Conservation (phyloP, 1,284 basidiomycete genomes). For the Sanghuangporus weigelae region DNA sequence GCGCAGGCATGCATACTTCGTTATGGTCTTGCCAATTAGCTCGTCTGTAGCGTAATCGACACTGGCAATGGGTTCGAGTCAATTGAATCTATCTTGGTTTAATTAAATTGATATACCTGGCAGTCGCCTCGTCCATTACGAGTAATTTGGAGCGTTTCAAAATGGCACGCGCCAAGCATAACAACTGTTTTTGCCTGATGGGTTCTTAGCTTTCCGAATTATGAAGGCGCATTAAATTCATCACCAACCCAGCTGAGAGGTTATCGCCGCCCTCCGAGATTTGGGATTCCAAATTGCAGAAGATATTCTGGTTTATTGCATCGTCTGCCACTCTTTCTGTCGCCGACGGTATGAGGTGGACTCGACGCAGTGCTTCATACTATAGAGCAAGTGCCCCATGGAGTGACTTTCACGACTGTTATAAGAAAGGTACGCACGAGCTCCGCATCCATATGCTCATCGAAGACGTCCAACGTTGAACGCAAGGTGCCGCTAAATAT, state of each 20-base stretch:
- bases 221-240: neutral
- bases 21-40: conserved; percentile 67
- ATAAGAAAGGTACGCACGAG: conserved; percentile 48
- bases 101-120: conserved; percentile 19
- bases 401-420: neutral
- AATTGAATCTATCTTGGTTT: neutral
- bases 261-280: conserved; percentile 93
- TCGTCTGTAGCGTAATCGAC: conserved; percentile 78
- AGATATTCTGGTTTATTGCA: conserved; percentile 76
- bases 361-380: conserved; percentile 85
- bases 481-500: conserved; percentile 86
- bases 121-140: conserved; percentile 64
- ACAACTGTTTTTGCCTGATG: conserved; percentile 51
- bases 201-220: neutral
- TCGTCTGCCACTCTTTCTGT: conserved; percentile 47
- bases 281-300: conserved; percentile 78
- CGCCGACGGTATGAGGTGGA: conserved; percentile 74
- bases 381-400: conserved; percentile 24
- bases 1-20: conserved; percentile 41
- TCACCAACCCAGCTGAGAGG: conserved; percentile 76
- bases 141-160: conserved; percentile 51
- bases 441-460: conserved; percentile 82
- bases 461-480: conserved; percentile 84
- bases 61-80: conserved; percentile 27
- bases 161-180: conserved; percentile 65